Conservation (phyloP, 2,329 filamentous ascomycete genomes). For the Peltaster fructicola region DNA sequence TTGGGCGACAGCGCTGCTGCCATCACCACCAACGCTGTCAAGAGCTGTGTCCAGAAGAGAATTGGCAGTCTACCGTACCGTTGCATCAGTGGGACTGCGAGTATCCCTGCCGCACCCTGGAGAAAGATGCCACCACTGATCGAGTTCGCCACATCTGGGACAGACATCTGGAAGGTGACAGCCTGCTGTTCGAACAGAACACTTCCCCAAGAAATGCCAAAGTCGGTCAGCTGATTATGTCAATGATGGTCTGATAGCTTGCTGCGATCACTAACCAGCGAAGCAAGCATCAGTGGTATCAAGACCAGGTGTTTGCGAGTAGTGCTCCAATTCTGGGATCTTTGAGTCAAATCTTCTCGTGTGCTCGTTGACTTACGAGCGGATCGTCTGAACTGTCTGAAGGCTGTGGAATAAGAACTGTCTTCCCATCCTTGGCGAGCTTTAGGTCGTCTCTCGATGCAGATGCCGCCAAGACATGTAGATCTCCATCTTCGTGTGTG, state of each 20-base stretch:
- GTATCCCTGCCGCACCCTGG: no score
- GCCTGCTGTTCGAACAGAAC: no score
- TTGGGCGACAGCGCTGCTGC: constrained; percentile 7
- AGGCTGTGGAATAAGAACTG: constrained; percentile 5
- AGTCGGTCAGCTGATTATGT: no score
- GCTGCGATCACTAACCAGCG: no score
- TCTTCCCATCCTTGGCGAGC: constrained; percentile 3
- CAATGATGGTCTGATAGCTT: no score
- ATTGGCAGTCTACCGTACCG: constrained; percentile 13
- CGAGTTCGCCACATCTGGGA: no score
- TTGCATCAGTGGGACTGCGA: constrained; percentile 10
- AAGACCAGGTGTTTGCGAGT: constrained; percentile 13
- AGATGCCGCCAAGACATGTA: constrained; percentile 3
- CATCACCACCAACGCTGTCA: constrained; percentile 8
- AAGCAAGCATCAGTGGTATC: constrained; percentile 6
- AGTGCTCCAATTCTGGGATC: constrained; percentile 6
- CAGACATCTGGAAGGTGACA: no score
- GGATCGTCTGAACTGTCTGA: constrained; percentile 4
- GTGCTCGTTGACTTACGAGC: no score
- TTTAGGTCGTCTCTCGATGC: constrained; percentile 3
- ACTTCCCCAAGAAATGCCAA: no score
- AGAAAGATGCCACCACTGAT: no score
- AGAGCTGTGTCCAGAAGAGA: constrained; percentile 15
- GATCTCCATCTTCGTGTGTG: no score
- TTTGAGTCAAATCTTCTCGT: constrained; percentile 1